Evolutionary conservation across 2,329 filamentous ascomycete species (phyloP).

Genomic region (Pseudonectria foliicola): DNA sequence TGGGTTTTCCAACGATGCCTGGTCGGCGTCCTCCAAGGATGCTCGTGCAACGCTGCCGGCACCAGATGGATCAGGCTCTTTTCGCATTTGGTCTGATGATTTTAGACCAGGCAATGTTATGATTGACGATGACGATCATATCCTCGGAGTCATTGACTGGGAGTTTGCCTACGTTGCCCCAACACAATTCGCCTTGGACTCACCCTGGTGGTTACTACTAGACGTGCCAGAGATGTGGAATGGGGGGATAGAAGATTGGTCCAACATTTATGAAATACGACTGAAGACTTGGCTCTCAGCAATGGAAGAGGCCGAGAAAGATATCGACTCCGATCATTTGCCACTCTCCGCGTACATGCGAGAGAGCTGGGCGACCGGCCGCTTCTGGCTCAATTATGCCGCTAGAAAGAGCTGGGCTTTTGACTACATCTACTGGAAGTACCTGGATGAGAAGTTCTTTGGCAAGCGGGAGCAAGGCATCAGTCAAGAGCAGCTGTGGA

Average conservation of each 20-base stretch:
- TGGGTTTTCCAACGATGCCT: not conserved
- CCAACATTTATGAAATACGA: slow-evolving; percentile 21
- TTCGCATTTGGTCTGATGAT: slow-evolving; percentile 13
- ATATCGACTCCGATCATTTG: not conserved
- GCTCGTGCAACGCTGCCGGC: not conserved
- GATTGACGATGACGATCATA: slow-evolving; percentile 17
- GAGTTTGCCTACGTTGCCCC: slow-evolving; percentile 32
- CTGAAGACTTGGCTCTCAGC: slow-evolving; percentile 27
- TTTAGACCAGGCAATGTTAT: slow-evolving; percentile 28
- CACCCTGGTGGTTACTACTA: slow-evolving; percentile 34
- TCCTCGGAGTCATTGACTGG: slow-evolving; percentile 34
- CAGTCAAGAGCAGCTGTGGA: slow-evolving; percentile 18
- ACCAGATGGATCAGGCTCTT: not conserved
- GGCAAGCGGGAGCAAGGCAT: slow-evolving; percentile 7
- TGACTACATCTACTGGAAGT: slow-evolving; percentile 31
- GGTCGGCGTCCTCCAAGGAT: too few species aligned
- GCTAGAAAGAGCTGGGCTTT: slow-evolving; percentile 32
- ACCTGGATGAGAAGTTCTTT: slow-evolving; percentile 28
- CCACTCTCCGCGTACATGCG: slow-evolving; percentile 28
- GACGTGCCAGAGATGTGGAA: slow-evolving; percentile 27
- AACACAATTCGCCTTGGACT: slow-evolving; percentile 26
- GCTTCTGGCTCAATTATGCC: slow-evolving; percentile 28
- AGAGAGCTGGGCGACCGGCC: slow-evolving; percentile 28
- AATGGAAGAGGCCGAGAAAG: slow-evolving; percentile 19
- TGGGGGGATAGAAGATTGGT: slow-evolving; percentile 23